Conservation (phyloP, 2,329 filamentous ascomycete genomes). For the Fusarium clavum region DNA sequence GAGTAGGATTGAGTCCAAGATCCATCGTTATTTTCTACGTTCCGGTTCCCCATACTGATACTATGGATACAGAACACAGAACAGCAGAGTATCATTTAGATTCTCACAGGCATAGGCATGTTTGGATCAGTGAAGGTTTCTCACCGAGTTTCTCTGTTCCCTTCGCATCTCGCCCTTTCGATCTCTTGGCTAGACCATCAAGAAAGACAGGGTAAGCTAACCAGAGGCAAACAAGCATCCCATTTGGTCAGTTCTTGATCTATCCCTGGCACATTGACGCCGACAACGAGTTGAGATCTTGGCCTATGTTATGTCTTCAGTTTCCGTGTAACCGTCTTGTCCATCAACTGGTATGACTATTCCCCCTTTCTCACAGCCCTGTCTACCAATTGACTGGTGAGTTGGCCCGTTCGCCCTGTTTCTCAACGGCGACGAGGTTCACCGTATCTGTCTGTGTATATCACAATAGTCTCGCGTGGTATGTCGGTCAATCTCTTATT, state of each 20-base stretch:
- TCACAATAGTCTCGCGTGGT: slow-evolving; percentile 30
- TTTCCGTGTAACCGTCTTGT: slow-evolving; percentile 29
- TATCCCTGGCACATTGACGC: slow-evolving; percentile 31
- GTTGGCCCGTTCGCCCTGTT: slow-evolving; percentile 41
- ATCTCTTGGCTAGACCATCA: slow-evolving; percentile 18
- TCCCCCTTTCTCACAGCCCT: slow-evolving; percentile 32
- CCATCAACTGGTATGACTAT: slow-evolving; percentile 33
- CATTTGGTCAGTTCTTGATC: background rate
- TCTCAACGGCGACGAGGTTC: slow-evolving; percentile 20
- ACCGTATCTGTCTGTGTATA: slow-evolving; percentile 36
- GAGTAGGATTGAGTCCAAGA: slow-evolving; percentile 18
- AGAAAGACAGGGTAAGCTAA: slow-evolving; percentile 28
- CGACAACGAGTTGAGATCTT: slow-evolving; percentile 18
- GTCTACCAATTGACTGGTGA: slow-evolving; percentile 33
- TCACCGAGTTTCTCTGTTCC: slow-evolving; percentile 18
- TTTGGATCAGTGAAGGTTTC: slow-evolving; percentile 6
- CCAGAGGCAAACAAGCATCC: slow-evolving; percentile 22
- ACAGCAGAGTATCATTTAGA: background rate
- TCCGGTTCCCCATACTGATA: slow-evolving; percentile 10
- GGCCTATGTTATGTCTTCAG: slow-evolving; percentile 20
- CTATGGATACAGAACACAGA: background rate
- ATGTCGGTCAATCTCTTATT: slow-evolving; percentile 41
- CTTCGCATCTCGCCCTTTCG: slow-evolving; percentile 22
- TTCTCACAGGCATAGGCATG: slow-evolving; percentile 3
- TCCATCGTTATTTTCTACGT: slow-evolving; percentile 33